Base-by-base conservation (phyloP, 2,329 filamentous ascomycete genomes). In the Clarireedia paspali region DNA sequence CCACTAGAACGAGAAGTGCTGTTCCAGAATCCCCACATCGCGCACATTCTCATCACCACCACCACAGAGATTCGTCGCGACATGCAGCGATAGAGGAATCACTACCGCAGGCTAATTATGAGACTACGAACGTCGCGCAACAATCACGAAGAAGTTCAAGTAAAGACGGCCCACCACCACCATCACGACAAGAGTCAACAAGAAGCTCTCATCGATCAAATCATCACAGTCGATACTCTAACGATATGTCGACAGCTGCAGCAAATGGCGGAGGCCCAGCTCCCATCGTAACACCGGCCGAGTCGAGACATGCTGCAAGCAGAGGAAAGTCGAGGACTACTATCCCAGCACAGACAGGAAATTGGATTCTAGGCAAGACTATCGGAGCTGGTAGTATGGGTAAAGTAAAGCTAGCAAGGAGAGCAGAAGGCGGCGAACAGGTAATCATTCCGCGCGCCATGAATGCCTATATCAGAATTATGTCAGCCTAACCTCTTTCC, bases 371-470 rank as follows among this genome's bases (percentile, higher is more conserved):
- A 52, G 92, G 92, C 58, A 97, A 97, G 77, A 97, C 94, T 3
- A 94, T 99, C 66, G 94, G 94, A 58, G 91, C 91, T 53, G 94
- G 94, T 50, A 97, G 92, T 72, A 99, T 99, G 94, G 94, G 94
- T 62, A 97, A 97, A 72, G 94, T 99, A 60, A 97, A 97, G 75
- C 77, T 99, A 63, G 94, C 94, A 24, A 89, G 89, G 66, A 95
- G 95, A 72, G 81, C 87, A 64, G 91, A 95, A 66, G 89, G 88
- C 20, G 88, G 87, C 64, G 94, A 97, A 76, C 89, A 96, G 83
- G 90, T 91, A 66, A 61, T 56, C 50, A 17, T 44, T 42, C 49
- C 9, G 26, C 34, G 27, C 38, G 26, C 38, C 17, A 27, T 23
- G 39, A 10, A 50, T 26, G 9, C 46, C 4, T 46, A 44, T 44